These are phyloP conservation scores for Fraxinus sp. DNA, from an alignment of 305 asterid species.

Conservation along the genomic window DNA sequence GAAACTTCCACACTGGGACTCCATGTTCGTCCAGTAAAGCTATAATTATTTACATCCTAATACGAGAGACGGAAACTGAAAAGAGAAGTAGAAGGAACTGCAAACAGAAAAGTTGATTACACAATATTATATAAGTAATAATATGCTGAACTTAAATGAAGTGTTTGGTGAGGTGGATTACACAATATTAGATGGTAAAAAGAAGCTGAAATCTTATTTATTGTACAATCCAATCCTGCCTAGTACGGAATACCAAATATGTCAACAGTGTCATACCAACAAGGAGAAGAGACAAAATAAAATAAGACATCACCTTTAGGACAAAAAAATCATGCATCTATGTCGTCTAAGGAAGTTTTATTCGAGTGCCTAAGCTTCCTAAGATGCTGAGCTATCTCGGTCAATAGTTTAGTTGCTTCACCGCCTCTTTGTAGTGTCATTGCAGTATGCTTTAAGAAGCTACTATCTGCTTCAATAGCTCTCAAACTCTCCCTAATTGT, in stretches of 20 bases:
- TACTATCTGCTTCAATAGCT: conserved; percentile 83
- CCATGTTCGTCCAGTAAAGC: conserved; percentile 5
- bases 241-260: not conserved
- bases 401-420: conserved; percentile 66
- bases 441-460: conserved; percentile 77
- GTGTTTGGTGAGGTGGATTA: not conserved
- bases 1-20: conserved; percentile 12
- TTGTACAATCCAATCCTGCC: not conserved
- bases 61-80: conserved; percentile 16
- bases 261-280: not conserved
- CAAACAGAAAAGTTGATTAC: not conserved
- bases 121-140: not conserved
- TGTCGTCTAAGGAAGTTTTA: conserved; percentile 29
- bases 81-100: conserved; percentile 25
- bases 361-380: conserved; percentile 42
- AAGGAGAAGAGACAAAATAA: not conserved
- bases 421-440: conserved; percentile 67
- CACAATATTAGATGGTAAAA: not conserved
- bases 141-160: not conserved
- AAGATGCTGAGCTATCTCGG: conserved; percentile 78
- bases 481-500: conserved; percentile 62
- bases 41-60: conserved; percentile 16
- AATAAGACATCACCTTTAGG: not conserved
- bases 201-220: not conserved
- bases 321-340: conserved; percentile 29